phyloP scores from a whole-genome alignment of 2,329 filamentous ascomycete species.

The Curvularia eragrostidis region DNA sequence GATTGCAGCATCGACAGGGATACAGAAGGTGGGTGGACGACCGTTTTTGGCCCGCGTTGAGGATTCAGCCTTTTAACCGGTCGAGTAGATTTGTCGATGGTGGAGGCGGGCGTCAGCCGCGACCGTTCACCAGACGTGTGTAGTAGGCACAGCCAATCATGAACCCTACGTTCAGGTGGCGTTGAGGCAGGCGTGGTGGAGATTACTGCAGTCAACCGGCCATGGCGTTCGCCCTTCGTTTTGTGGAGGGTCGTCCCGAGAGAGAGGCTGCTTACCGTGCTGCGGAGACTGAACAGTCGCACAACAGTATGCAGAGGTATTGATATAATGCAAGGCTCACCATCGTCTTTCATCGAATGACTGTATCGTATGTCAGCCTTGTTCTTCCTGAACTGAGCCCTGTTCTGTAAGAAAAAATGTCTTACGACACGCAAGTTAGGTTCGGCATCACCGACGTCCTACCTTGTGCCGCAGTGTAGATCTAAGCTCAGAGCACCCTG shows the following conservation, averaged over 20 bases:
- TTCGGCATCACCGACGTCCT: slow-evolving; percentile 16
- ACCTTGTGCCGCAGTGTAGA: slow-evolving; percentile 10
- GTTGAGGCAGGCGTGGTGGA: slow-evolving; percentile 21
- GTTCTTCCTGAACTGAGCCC: background rate
- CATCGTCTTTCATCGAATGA: background rate
- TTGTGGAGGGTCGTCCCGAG: slow-evolving; percentile 38
- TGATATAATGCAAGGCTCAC: background rate
- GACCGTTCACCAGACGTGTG: slow-evolving; percentile 27
- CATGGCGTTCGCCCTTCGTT: slow-evolving; percentile 17
- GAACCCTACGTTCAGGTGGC: slow-evolving; percentile 22
- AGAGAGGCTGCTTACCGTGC: slow-evolving; percentile 36
- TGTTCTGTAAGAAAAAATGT: background rate
- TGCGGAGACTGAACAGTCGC: background rate
- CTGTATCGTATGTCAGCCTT: slow-evolving; percentile 13
- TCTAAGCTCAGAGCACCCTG: slow-evolving; percentile 22
- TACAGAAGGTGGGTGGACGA: slow-evolving; percentile 26
- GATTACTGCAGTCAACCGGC: slow-evolving; percentile 15
- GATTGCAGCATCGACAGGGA: slow-evolving; percentile 25
- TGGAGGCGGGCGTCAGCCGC: slow-evolving; percentile 29
- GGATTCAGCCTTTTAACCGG: slow-evolving; percentile 39
- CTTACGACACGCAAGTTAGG: slow-evolving; percentile 11
- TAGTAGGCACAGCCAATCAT: slow-evolving; percentile 30
- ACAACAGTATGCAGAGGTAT: background rate
- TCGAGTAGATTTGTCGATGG: slow-evolving; percentile 23
- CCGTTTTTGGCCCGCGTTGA: slow-evolving; percentile 30